These are phyloP conservation scores for Sphenostylis stenocarpa DNA, from an alignment of 306 rosid genomes.

Conservation along the genomic window DNA sequence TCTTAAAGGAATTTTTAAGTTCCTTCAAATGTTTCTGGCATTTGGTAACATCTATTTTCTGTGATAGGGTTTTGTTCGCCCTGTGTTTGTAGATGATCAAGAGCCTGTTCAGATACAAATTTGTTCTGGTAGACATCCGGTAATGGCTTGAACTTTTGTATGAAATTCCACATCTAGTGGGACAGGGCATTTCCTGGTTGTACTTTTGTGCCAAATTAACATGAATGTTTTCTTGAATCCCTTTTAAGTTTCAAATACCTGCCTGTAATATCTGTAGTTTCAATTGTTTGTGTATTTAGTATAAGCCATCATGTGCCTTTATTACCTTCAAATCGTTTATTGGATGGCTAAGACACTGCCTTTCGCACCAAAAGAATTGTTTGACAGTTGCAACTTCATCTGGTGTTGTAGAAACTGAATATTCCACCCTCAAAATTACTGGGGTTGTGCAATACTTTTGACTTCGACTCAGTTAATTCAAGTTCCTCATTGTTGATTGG, in stretches of 20 bases:
- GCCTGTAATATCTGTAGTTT: background rate
- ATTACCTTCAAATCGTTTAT: conserved; percentile 1
- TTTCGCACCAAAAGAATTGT: conserved; percentile 8
- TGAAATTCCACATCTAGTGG: background rate
- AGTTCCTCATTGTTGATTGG: conserved; percentile 25
- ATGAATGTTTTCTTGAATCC: conserved; percentile 8
- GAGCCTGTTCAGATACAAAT: conserved; percentile 85
- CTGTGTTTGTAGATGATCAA: conserved; percentile 56
- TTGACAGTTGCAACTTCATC: conserved; percentile 13
- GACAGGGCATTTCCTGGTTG: background rate
- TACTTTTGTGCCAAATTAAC: conserved; percentile 8
- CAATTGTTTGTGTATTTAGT: conserved; percentile 4
- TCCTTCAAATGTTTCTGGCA: conserved; percentile 20
- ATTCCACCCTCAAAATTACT: conserved; percentile 3
- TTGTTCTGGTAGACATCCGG: conserved; percentile 88
- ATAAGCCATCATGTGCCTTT: background rate
- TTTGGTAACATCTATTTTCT: conserved; percentile 27
- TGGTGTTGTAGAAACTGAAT: background rate
- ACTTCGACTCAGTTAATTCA: conserved; percentile 4
- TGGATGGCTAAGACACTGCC: conserved; percentile 2
- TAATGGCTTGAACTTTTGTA: conserved; percentile 23
- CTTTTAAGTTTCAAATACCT: conserved; percentile 20
- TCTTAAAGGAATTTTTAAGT: conserved; percentile 26
- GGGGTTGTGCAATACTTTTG: conserved; percentile 14
- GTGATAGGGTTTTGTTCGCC: conserved; percentile 73